Conservation (phyloP, 2,329 filamentous ascomycete species). For the Claviceps monticola region DNA sequence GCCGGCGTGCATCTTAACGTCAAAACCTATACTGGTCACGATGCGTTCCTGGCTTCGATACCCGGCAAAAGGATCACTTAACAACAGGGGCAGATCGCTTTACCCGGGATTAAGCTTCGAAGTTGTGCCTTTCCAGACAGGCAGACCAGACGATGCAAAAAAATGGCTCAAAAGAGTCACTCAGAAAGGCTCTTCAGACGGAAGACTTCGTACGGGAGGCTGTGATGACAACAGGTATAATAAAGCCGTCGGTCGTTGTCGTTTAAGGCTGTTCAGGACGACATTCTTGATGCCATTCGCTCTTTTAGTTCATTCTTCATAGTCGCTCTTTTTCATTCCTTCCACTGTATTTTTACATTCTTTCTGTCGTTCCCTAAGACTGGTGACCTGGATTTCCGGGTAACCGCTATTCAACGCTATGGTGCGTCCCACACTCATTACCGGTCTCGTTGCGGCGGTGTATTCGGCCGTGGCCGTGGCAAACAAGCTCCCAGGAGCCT, state of each 20-base stretch:
- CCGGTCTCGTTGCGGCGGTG: slow-evolving; percentile 10
- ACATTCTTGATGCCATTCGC: not conserved
- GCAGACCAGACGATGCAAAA: not conserved
- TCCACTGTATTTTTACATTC: not conserved
- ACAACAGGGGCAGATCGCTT: not conserved
- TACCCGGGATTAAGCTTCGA: not conserved
- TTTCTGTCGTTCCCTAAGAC: not conserved
- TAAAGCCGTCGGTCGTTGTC: not conserved
- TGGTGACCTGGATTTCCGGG: not conserved
- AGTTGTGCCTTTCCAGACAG: not conserved
- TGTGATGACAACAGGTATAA: not conserved
- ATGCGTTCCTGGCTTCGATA: not conserved
- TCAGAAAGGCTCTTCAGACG: not conserved
- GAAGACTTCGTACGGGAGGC: not conserved
- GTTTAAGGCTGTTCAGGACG: too few relatives aligned
- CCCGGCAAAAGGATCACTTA: not conserved
- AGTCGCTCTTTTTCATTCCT: not conserved
- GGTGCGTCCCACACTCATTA: slow-evolving; percentile 6
- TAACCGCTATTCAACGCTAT: not conserved
- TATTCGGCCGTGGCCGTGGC: slow-evolving; percentile 18
- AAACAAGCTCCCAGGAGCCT: slow-evolving; percentile 29
- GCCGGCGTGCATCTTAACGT: not conserved
- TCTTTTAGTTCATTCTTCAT: not conserved
- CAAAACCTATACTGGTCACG: not conserved
- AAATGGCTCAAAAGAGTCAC: not conserved